Evolutionary conservation across 176 grass and related monocot genomes (phyloP), one percentile per base, ranked within the genome.

Genomic region (Lolium rigidum): DNA sequence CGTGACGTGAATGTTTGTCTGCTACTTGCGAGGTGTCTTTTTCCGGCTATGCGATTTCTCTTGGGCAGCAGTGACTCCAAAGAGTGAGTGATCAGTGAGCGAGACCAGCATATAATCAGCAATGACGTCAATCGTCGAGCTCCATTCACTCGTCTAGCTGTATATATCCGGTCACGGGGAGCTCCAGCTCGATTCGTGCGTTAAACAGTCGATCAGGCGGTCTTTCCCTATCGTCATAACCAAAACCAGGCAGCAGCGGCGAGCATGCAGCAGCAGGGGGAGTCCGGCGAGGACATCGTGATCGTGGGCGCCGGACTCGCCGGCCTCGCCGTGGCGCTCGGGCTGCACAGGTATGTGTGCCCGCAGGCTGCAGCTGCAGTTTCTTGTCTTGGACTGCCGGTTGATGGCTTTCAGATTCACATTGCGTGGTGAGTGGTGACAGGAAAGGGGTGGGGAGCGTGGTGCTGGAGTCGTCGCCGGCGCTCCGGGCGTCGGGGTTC

Each of bases 391-490:
- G 54, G 50, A 55, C 15, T 56, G 31, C 2, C 2, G 31, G 31
- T 35, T 17, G 14, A 17, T 55, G 14, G 52, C 4, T 20, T 56
- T 56, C 54, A 56, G 54, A 20, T 20, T 56, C 17, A 20, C 54
- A 56, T 20, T 20, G 17, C 52, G 52, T 6, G 52, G 52, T 47
- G 76, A 38, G 52, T 6, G 52, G 52, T 47, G 76, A 38, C 86
- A 97, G 95, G 92, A 83, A 87, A 70, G 92, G 92, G 63, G 61
- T 95, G 44, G 67, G 90, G 51, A 85, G 93, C 85, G 10, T 98
- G 77, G 91, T 98, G 77, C 83, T 98, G 87, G 95, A 98, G 80
- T 93, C 95, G 41, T 95, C 87, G 71, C 62, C 79, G 78, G 74
- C 73, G 56, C 79, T 98, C 54, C 86, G 95, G 24, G 68, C 95